Conservation (phyloP, 805 yeast genomes). For the Pichia occidentalis region DNA sequence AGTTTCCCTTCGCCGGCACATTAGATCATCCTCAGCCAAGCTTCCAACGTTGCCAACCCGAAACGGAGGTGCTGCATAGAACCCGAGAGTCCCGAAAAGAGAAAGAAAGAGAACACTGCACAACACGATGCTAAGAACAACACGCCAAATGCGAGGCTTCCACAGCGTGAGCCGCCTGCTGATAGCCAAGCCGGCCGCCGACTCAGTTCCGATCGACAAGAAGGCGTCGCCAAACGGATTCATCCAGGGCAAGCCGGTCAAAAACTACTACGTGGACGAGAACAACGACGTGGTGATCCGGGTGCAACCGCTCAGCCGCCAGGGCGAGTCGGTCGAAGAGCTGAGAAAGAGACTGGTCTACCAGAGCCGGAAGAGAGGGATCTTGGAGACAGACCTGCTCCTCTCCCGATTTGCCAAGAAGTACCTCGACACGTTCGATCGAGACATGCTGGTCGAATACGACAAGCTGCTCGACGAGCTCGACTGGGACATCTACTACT, state of each 20-base stretch:
- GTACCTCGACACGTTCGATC: constrained; percentile 51
- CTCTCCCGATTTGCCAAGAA: constrained; percentile 80
- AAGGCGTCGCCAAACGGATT: constrained; percentile 14
- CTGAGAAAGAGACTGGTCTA: constrained; percentile 85
- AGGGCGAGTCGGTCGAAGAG: constrained; percentile 61
- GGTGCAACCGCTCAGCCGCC: constrained; percentile 74
- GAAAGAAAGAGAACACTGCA: too few species aligned
- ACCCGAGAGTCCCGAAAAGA: too few species aligned
- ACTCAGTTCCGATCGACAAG: constrained; percentile 10
- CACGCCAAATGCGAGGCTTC: constrained; percentile 1
- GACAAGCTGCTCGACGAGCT: constrained; percentile 81
- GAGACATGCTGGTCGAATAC: constrained; percentile 74
- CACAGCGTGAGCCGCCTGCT: background rate
- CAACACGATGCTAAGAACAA: constrained; percentile 3
- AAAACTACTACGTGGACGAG: constrained; percentile 22
- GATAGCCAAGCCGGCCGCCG: constrained; percentile 9
- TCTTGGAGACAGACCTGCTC: constrained; percentile 83
- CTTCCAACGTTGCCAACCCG: too few species aligned
- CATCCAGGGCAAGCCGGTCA: constrained; percentile 18
- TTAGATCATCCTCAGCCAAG: too few species aligned
- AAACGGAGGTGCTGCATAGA: too few species aligned
- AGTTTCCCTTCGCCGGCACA: too few species aligned
- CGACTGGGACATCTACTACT: constrained; percentile 99
- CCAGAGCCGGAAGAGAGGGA: constrained; percentile 93
- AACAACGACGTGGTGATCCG: constrained; percentile 48